phyloP scores from a whole-genome alignment of 176 grass and related monocot species.

The Secale cereale region DNA sequence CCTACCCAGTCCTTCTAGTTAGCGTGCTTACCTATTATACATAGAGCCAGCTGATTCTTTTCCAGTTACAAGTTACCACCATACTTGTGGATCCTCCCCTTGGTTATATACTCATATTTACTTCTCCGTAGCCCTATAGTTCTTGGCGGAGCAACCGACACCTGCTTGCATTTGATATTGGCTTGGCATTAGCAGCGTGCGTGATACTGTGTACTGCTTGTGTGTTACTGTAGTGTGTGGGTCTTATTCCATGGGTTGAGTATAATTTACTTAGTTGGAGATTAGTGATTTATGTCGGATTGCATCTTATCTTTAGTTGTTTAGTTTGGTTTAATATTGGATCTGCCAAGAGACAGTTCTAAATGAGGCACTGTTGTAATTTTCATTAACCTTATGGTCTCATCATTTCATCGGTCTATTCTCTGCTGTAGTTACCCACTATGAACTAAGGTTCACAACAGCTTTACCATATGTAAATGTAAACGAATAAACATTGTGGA shows the following conservation, averaged over 20 bases:
- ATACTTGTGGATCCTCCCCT: not conserved
- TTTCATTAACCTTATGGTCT: not conserved
- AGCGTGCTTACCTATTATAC: not conserved
- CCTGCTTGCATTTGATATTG: not conserved
- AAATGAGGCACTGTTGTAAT: conserved; percentile 1
- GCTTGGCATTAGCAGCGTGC: not conserved
- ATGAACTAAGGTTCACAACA: not conserved
- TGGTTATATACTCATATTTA: not conserved
- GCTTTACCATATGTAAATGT: conserved; percentile 6
- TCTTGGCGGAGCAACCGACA: conserved; percentile 17
- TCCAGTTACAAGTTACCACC: not conserved
- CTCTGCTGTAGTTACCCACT: not conserved
- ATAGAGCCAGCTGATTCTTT: not conserved
- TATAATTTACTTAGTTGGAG: not conserved
- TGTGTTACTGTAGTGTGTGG: not conserved
- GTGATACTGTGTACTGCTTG: not conserved
- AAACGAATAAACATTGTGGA: conserved; percentile 6
- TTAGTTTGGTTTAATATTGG: not conserved
- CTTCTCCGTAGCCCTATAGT: not conserved
- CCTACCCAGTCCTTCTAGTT: conserved; percentile 1
- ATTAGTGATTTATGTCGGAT: not conserved
- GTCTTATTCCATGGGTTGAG: not conserved
- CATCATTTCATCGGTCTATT: not conserved
- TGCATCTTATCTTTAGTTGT: not conserved
- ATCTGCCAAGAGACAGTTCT: not conserved